Evolutionary conservation across 1,284 basidiomycete genomes (phyloP).

Genomic region (Ceratobasidium sp.): DNA sequence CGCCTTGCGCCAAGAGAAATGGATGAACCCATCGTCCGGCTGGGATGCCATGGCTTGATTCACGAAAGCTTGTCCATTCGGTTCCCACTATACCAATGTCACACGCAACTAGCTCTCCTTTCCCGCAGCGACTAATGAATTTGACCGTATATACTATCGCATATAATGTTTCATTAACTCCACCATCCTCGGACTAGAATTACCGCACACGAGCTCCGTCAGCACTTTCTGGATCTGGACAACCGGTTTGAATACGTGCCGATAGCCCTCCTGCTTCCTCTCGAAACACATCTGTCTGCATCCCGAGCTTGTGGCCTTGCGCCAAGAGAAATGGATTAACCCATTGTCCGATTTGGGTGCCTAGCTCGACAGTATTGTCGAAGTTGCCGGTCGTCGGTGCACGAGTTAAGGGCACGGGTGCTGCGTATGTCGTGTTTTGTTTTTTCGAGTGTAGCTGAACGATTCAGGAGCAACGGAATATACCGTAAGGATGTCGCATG

Average conservation of each 20-base stretch:
- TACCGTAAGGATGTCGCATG: constrained; percentile 75
- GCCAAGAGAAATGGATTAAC: constrained; percentile 96
- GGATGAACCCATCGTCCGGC: constrained; percentile 95
- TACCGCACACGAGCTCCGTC: constrained; percentile 94
- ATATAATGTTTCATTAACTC: no score
- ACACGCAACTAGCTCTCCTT: no score
- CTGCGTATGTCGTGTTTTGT: constrained; percentile 90
- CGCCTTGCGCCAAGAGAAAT: constrained; percentile 91
- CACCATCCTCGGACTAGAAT: no score
- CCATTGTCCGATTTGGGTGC: constrained; percentile 89
- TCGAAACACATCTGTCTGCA: constrained; percentile 92
- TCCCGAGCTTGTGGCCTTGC: constrained; percentile 92
- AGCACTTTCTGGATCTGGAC: constrained; percentile 85
- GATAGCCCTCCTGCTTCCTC: constrained; percentile 82
- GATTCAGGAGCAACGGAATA: constrained; percentile 67
- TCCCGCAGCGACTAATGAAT: no score
- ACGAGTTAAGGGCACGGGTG: constrained; percentile 91
- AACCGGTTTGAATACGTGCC: constrained; percentile 95
- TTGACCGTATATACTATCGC: no score
- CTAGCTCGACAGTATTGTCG: constrained; percentile 90
- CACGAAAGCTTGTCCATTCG: no score
- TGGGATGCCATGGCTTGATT: constrained; percentile 91
- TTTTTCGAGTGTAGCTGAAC: constrained; percentile 94
- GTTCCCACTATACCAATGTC: no score
- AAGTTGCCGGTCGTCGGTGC: constrained; percentile 97